Conservation (phyloP, 768 basidiomycete species). For the Mycena amicta region DNA sequence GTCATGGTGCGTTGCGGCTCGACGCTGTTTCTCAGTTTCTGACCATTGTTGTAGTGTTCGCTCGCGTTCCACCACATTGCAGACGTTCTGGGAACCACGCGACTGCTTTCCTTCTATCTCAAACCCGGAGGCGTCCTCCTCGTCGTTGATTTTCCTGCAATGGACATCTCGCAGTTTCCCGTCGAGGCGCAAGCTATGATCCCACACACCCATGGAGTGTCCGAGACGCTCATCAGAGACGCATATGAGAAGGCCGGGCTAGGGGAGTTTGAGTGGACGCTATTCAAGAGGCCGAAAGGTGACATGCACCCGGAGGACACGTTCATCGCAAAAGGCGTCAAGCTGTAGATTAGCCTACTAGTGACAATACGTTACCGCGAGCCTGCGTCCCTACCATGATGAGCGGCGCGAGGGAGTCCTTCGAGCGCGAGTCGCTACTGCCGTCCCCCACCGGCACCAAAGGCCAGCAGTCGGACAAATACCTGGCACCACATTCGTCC, state of each 20-base stretch:
- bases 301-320: slow-evolving; percentile 10
- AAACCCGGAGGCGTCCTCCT: slow-evolving; percentile 60
- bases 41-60: slow-evolving; percentile 65
- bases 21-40: slow-evolving; percentile 5
- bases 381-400: not conserved
- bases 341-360: slow-evolving; percentile 6
- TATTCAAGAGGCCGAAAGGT: slow-evolving; percentile 13
- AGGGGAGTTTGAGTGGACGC: slow-evolving; percentile 16
- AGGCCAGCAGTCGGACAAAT: slow-evolving; percentile 1
- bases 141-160: slow-evolving; percentile 52
- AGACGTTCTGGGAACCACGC: slow-evolving; percentile 49
- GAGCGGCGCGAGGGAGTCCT: not conserved
- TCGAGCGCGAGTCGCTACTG: not conserved
- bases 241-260: slow-evolving; percentile 32
- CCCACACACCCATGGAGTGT: slow-evolving; percentile 34
- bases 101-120: slow-evolving; percentile 49
- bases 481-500: slow-evolving; percentile 17
- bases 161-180: slow-evolving; percentile 28
- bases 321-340: slow-evolving; percentile 16
- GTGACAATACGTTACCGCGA: not conserved
- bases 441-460: not conserved
- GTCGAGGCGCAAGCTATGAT: slow-evolving; percentile 30
- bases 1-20: slow-evolving; percentile 56
- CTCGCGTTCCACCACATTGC: slow-evolving; percentile 64
- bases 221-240: slow-evolving; percentile 24